A percentile compares a stretch with the other conserved stretches of the same genome.
Conservation (phyloP, 164 flowering plant genomes). For the Aristolochia contorta region DNA sequence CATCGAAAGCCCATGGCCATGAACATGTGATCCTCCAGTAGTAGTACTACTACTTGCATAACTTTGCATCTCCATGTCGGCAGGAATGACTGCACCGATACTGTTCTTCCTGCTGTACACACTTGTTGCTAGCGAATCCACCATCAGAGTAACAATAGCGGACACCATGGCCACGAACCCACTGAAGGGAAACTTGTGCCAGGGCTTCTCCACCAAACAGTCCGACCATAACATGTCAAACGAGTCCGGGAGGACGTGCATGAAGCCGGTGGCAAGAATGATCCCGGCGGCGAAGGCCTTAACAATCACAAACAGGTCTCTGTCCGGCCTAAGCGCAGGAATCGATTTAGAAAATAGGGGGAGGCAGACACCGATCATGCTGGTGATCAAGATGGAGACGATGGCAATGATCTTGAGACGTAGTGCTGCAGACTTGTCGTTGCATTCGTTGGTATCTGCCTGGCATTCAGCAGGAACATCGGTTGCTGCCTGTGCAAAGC, state of each 20-base stretch:
- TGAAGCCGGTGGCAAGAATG: constrained; percentile 23
- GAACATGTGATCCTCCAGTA: no score
- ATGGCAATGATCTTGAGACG: constrained; percentile 22
- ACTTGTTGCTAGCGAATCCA: constrained; percentile 25
- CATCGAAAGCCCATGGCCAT: not conserved
- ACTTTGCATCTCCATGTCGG: not conserved
- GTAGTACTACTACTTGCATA: no score
- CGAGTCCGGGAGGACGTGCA: constrained; percentile 28
- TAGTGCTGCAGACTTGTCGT: constrained; percentile 11
- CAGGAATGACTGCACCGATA: no score
- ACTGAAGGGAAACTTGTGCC: constrained; percentile 25
- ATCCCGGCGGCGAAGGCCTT: constrained; percentile 24
- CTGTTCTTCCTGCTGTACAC: constrained; percentile 1
- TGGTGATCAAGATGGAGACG: constrained; percentile 14
- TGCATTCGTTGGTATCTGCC: constrained; percentile 7
- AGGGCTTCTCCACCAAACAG: constrained; percentile 18
- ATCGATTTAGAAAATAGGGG: constrained; percentile 13
- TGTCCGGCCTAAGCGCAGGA: constrained; percentile 20
- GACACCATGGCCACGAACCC: constrained; percentile 24
- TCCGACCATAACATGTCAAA: constrained; percentile 16
- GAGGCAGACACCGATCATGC: constrained; percentile 20
- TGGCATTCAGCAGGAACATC: constrained; percentile 10
- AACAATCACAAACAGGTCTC: constrained; percentile 15
- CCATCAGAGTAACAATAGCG: constrained; percentile 22
- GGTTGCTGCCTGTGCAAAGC: not conserved